Evolutionary conservation across 441 rosid species (phyloP).

Genomic region (Mallotus repandus): DNA sequence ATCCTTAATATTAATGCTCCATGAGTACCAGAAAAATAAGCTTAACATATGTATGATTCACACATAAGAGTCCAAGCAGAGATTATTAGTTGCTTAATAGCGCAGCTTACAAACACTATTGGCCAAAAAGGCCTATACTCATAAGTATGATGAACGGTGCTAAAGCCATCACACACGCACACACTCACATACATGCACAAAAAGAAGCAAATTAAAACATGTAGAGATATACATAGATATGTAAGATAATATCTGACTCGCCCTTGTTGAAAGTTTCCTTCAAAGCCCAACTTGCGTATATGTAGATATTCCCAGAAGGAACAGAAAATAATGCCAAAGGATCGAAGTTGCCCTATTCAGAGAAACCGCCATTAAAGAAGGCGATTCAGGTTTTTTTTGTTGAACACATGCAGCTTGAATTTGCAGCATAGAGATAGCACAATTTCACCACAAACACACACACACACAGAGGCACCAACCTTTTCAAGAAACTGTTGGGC

Average conservation of each 20-base stretch:
- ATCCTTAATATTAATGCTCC: too few species aligned
- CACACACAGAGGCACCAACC: background rate
- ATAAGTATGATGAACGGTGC: background rate
- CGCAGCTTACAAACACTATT: background rate
- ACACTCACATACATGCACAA: background rate
- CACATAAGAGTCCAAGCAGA: too few species aligned
- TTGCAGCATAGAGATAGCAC: background rate
- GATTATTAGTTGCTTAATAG: too few species aligned
- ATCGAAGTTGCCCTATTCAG: slow-evolving; percentile 48
- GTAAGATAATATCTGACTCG: slow-evolving; percentile 17
- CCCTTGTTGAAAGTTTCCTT: slow-evolving; percentile 26
- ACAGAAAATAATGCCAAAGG: slow-evolving; percentile 49
- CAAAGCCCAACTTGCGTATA: slow-evolving; percentile 13
- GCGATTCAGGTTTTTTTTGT: slow-evolving; percentile 16
- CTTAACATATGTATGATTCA: too few species aligned
- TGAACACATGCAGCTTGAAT: background rate
- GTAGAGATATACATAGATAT: background rate
- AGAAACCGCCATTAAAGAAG: slow-evolving; percentile 25
- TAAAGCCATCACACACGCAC: background rate
- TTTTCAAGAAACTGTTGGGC: slow-evolving; percentile 2
- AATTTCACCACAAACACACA: background rate
- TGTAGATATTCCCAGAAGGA: slow-evolving; percentile 13
- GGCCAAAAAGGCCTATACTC: slow-evolving; percentile 1
- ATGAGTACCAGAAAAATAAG: too few species aligned
- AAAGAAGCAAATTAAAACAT: background rate